A percentile compares a stretch with the other conserved stretches of the same genome.
Conservation (phyloP, 108 stramenopile genomes). For the Cyclotella cryptica region DNA sequence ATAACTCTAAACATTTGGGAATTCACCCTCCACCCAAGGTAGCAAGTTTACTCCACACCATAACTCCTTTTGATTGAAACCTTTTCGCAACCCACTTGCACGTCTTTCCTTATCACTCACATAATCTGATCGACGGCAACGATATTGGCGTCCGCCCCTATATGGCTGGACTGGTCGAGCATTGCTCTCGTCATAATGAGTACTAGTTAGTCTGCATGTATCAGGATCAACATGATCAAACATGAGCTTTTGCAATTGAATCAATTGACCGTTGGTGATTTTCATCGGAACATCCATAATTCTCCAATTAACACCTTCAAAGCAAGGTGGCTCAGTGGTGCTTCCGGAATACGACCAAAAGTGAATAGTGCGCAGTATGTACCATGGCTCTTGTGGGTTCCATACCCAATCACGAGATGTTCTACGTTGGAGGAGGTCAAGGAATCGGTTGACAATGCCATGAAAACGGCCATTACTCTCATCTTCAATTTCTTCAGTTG, state of each 20-base stretch:
- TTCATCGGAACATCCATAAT: conserved; percentile 73
- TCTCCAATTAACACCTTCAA: conserved; percentile 83
- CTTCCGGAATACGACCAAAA: conserved; percentile 86
- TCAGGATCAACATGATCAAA: conserved; percentile 75
- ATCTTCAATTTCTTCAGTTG: not conserved
- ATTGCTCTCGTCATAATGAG: conserved; percentile 71
- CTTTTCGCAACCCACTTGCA: conserved; percentile 19
- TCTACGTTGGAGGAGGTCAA: conserved; percentile 15
- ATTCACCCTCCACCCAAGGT: conserved; percentile 34
- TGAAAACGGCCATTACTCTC: conserved; percentile 14
- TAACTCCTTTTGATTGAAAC: conserved; percentile 16
- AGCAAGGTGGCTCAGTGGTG: conserved; percentile 85
- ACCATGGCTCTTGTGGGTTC: conserved; percentile 29
- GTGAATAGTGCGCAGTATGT: conserved; percentile 38
- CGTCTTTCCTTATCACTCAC: conserved; percentile 43
- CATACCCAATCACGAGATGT: not conserved
- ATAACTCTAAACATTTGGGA: conserved; percentile 40
- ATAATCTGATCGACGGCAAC: conserved; percentile 44
- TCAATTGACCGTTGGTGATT: conserved; percentile 61
- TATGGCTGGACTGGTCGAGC: conserved; percentile 67
- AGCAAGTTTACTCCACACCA: conserved; percentile 34
- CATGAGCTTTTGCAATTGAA: conserved; percentile 73
- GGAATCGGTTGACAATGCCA: conserved; percentile 23
- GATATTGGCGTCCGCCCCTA: conserved; percentile 30
- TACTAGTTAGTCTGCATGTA: conserved; percentile 66